phyloP scores from a whole-genome alignment of 2,329 filamentous ascomycete genomes.

The Alternaria tenuissima region DNA sequence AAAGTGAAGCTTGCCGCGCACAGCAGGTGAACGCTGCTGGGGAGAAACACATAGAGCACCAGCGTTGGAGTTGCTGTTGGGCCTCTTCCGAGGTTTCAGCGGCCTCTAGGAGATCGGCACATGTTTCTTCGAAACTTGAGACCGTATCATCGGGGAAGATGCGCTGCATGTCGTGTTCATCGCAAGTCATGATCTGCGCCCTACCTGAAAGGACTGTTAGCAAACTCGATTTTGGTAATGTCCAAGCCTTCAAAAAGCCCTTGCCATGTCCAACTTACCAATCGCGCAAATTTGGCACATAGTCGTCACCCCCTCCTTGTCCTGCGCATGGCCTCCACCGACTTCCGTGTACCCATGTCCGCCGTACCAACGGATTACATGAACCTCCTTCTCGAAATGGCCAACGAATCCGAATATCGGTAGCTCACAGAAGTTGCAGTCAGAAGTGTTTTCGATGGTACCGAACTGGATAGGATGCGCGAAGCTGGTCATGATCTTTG shows the following conservation, averaged over 20 bases:
- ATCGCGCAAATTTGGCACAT: slow-evolving; percentile 40
- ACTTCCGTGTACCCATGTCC: slow-evolving; percentile 52
- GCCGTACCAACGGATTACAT: slow-evolving; percentile 47
- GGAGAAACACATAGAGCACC: slow-evolving; percentile 45
- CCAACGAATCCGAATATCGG: slow-evolving; percentile 54
- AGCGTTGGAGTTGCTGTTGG: slow-evolving; percentile 29
- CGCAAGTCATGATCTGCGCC: slow-evolving; percentile 35
- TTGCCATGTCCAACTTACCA: not conserved
- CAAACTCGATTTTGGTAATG: not conserved
- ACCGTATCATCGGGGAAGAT: not conserved
- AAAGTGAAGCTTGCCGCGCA: slow-evolving; percentile 12
- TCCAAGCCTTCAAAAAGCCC: fast-evolving
- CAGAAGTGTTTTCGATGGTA: slow-evolving; percentile 1
- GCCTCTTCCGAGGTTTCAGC: slow-evolving; percentile 12
- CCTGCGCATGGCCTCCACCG: slow-evolving; percentile 46
- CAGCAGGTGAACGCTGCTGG: slow-evolving; percentile 28
- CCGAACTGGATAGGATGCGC: slow-evolving; percentile 54
- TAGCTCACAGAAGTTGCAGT: slow-evolving; percentile 55
- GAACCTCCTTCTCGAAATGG: slow-evolving; percentile 43
- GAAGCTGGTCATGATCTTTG: slow-evolving; percentile 50
- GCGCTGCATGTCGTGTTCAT: slow-evolving; percentile 21
- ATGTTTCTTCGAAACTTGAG: slow-evolving; percentile 15
- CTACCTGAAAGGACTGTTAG: slow-evolving; percentile 13
- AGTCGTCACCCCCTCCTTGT: slow-evolving; percentile 28
- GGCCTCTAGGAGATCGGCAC: slow-evolving; percentile 20